These are phyloP conservation scores for Tuber magnatum DNA, from an alignment of 495 filamentous ascomycete species.

Conservation along the genomic window DNA sequence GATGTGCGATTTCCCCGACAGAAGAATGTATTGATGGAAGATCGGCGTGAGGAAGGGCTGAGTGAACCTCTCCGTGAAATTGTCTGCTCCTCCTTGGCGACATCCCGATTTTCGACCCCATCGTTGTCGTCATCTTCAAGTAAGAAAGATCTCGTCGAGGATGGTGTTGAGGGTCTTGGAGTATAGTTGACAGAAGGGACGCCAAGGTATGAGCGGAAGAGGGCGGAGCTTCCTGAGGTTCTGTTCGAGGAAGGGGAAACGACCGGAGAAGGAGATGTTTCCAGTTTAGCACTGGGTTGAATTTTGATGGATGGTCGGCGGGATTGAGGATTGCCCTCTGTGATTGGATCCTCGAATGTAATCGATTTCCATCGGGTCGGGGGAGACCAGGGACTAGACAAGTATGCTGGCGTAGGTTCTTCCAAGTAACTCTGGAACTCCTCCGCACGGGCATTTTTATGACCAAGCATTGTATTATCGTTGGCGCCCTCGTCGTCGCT, in stretches of 20 bases:
- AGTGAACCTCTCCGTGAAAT: constrained; percentile 17
- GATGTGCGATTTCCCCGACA: constrained; percentile 29
- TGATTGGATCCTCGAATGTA: constrained; percentile 1
- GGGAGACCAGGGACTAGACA: constrained; percentile 26
- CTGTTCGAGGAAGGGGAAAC: constrained; percentile 10
- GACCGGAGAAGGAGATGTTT: constrained; percentile 10
- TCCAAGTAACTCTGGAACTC: constrained; percentile 2
- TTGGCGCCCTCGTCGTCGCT: constrained; percentile 12
- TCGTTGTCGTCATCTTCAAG: constrained; percentile 19
- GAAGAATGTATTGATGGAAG: constrained; percentile 36
- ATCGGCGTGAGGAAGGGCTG: constrained; percentile 29
- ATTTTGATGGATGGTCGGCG: constrained; percentile 18
- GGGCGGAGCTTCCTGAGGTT: constrained; percentile 5
- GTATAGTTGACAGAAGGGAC: constrained; percentile 13
- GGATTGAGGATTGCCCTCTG: constrained; percentile 1
- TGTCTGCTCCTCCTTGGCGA: constrained; percentile 15
- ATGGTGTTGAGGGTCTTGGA: constrained; percentile 17
- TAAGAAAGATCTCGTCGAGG: constrained; percentile 21
- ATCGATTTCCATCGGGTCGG: constrained; percentile 13
- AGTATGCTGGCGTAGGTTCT: constrained; percentile 15
- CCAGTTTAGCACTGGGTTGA: constrained; percentile 8
- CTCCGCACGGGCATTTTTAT: constrained; percentile 3
- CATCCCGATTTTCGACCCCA: constrained; percentile 10
- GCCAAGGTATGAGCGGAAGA: not conserved
- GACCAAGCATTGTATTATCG: constrained; percentile 11